Evolutionary conservation across 2,329 filamentous ascomycete species (phyloP), one percentile per base, ranked within the genome.

Genomic region (Nemania diffusa): DNA sequence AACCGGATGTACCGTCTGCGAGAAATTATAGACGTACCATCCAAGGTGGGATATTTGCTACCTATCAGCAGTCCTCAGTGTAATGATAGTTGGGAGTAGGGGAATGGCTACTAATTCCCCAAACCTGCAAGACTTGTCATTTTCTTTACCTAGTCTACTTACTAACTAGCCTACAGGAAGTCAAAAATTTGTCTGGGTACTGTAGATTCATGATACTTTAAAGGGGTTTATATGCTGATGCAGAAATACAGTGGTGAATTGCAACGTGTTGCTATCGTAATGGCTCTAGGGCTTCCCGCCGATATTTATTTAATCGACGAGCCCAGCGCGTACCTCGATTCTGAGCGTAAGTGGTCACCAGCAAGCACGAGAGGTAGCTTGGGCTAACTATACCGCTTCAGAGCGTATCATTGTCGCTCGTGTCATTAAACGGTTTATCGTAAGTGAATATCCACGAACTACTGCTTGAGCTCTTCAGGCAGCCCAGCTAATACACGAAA

Each of bases 301-400:
- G 96, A 99, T 77, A 97, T 99, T 78, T 99, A 99, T 81, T 87
- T 99, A 71, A 99, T 99, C 77, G 96, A 99, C 78, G 96, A 99
- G 84, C 96, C 96, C 53, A 96, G 92, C 73, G 94, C 94, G 70
- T 99, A 99, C 82, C 92, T 99, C 66, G 64, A 67, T 53, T 69
- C 67, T 15, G 60, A 69, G 42, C 57, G 66, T 70, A 13, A 52
- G 67, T 29, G 22, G 40, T 22, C 48, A 40, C 37, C n/a, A 26
- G 9, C 13, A 40, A 32, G 0, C 27, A 29, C 26, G 22, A 8
- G 5, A 55, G 44, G n/a, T 34, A 13, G 26, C 46, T 17, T 52
- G 29, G 5, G 48, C 53, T 62, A 52, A 65, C 17, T 46, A 26
- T 29, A 44, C 17, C 9, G 20, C 3, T 20, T 8, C 44, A 67